Conservation (phyloP, 2,329 filamentous ascomycete species). For the Penicillium frequentans region DNA sequence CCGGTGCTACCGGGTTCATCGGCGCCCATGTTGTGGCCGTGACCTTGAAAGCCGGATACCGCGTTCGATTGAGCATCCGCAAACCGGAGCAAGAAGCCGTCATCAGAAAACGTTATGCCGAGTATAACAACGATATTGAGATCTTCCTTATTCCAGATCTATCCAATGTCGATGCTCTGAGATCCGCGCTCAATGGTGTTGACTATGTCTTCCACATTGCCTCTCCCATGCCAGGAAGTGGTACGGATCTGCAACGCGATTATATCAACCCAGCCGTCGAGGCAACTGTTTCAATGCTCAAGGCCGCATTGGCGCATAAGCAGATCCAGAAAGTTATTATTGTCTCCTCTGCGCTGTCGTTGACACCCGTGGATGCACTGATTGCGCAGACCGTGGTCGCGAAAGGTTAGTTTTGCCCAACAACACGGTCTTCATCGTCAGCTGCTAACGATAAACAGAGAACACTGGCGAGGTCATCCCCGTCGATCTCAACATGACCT, state of each 20-base stretch:
- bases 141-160: conserved; percentile 20
- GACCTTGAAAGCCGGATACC: conserved; percentile 18
- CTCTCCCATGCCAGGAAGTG: conserved; percentile 12
- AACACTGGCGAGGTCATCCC: conserved; percentile 1
- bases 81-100: conserved; percentile 11
- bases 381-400: neutral
- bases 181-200: conserved; percentile 10
- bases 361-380: neutral
- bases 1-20: conserved; percentile 26
- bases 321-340: conserved; percentile 3
- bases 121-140: conserved; percentile 10
- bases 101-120: conserved; percentile 5
- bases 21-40: conserved; percentile 12
- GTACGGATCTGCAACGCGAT: conserved; percentile 7
- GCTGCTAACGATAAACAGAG: neutral
- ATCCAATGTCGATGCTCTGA: conserved; percentile 6
- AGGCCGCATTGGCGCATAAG: neutral
- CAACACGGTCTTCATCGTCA: neutral
- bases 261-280: conserved; percentile 7
- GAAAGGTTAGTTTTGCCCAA: neutral
- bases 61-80: conserved; percentile 17
- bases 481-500: conserved; percentile 1
- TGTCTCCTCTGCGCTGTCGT: neutral
- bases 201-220: conserved; percentile 23
- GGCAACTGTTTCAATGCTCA: conserved; percentile 3